Percentiles rank a stretch among this genome's conserved stretches.
Evolutionary conservation across 140 eudicot genomes (phyloP).

Genomic region (Ambrosia hybrid): DNA sequence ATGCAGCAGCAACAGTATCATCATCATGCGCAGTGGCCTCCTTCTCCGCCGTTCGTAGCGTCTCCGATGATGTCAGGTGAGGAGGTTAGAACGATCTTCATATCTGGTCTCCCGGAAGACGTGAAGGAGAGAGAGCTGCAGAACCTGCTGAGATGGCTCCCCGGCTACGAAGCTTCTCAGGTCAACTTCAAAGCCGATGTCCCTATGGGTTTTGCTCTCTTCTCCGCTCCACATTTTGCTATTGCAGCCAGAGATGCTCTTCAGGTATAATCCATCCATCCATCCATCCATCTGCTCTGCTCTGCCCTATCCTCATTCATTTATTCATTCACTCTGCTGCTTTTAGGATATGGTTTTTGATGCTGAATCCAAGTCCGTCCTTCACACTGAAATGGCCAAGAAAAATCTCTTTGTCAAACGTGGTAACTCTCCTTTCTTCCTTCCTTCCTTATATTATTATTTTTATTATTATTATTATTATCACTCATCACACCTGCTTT

Average conservation of each 20-base stretch:
- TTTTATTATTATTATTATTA: no score
- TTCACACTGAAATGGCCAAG: slow-evolving; percentile 97
- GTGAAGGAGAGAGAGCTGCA: slow-evolving; percentile 91
- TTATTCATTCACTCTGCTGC: neutral
- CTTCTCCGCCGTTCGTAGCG: slow-evolving; percentile 34
- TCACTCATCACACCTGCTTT: no score
- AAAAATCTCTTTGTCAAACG: slow-evolving; percentile 90
- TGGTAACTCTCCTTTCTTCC: slow-evolving; percentile 38
- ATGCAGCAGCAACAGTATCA: slow-evolving; percentile 47
- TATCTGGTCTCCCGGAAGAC: slow-evolving; percentile 87
- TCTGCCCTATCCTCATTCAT: no score
- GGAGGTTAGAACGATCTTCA: slow-evolving; percentile 80
- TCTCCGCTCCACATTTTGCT: slow-evolving; percentile 72
- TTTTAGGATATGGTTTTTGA: slow-evolving; percentile 83
- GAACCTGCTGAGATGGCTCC: slow-evolving; percentile 86
- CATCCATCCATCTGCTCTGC: no score
- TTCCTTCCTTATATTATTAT: no score
- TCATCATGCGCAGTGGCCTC: slow-evolving; percentile 58
- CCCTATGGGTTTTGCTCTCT: slow-evolving; percentile 92
- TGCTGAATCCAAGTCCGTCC: slow-evolving; percentile 70
- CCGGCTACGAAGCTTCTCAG: slow-evolving; percentile 96
- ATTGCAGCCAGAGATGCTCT: slow-evolving; percentile 89
- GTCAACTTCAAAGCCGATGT: slow-evolving; percentile 84
- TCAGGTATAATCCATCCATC: slow-evolving; percentile 52
- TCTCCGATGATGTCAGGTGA: slow-evolving; percentile 52